Percentiles rank a stretch among this genome's conserved stretches.
phyloP scores from a whole-genome alignment of 352 stramenopile genomes.

The Globisporangium perplexum region DNA sequence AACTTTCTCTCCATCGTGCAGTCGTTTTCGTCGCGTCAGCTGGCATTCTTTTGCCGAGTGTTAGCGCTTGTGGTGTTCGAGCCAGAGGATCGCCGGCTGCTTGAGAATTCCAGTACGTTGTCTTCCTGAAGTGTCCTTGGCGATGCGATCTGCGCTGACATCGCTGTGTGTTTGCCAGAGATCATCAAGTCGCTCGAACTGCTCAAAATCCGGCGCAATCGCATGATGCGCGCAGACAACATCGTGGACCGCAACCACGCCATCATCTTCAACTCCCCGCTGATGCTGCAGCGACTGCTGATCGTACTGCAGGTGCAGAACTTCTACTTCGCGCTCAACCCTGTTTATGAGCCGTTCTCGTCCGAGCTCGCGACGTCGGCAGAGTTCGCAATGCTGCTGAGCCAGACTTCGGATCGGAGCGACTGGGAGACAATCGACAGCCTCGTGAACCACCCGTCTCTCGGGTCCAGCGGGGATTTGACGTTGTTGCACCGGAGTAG shows the following conservation, averaged over 20 bases:
- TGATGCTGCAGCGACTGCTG: constrained; percentile 71
- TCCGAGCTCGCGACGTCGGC: constrained; percentile 74
- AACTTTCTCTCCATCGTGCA: constrained; percentile 89
- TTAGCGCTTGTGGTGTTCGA: constrained; percentile 95
- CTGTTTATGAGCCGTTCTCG: constrained; percentile 78
- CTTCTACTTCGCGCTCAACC: constrained; percentile 80
- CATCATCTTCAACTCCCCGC: constrained; percentile 83
- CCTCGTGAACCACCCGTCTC: constrained; percentile 38
- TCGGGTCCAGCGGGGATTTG: constrained; percentile 43
- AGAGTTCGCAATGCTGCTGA: constrained; percentile 78
- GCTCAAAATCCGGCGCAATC: constrained; percentile 79
- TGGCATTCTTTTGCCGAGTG: constrained; percentile 95
- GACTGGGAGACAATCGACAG: constrained; percentile 75
- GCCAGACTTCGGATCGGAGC: constrained; percentile 61
- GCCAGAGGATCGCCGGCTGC: constrained; percentile 89
- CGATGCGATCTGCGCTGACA: not conserved
- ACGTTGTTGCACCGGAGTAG: constrained; percentile 34
- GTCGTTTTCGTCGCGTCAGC: constrained; percentile 87
- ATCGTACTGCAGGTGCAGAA: constrained; percentile 78
- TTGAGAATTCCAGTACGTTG: constrained; percentile 86
- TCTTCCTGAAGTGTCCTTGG: not conserved
- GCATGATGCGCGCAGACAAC: constrained; percentile 72
- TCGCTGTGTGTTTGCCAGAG: constrained; percentile 28
- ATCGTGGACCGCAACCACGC: constrained; percentile 93
- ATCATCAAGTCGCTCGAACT: constrained; percentile 93